Evolutionary conservation across 2,329 filamentous ascomycete genomes (phyloP), one percentile per base, ranked within the genome.

Genomic region (Monosporascus sp.): DNA sequence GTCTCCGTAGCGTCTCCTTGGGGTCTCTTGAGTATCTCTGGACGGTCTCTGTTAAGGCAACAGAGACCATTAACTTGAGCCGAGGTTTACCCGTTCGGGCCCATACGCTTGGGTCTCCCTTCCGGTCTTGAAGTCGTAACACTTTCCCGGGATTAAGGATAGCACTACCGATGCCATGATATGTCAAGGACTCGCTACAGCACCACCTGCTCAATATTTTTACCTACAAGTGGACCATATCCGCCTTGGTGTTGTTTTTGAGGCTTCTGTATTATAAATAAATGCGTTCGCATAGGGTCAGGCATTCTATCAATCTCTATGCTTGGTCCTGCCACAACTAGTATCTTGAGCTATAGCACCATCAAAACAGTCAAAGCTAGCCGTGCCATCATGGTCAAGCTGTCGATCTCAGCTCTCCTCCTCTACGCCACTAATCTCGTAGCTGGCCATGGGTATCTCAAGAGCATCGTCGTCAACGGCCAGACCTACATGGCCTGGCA

Each of bases 381-480:
- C 18, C 18, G 31, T 11, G 17, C 18, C 15, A 39, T n/a, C 18
- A 43, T 43, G 39, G 39, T 43, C 18, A 18, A 43, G 22, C 39
- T 43, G 4, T 11, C 39, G 3, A 43, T 14, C n/a, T 24, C 18
- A 24, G 39, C 39, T 24, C 17, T 43, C 18, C 5, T 43, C 39
- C 24, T 46, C 43, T 56, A 57, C 1, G 63, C 65, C 38, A 63
- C 56, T 48, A 61, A 66, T 20, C 35, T 47, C 0, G 62, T 59
- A 35, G 55, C 58, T 6, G 62, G 59, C 15, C 64, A 66, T 43
- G 63, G 64, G 31, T 65, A 59, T 50, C 61, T 66, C 39, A 60
- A 66, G 48, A 61, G 54, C 53, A 62, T 67, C 37, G 60, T 61
- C 20, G 56, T 64, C 48, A 59, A 60, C 45, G 62, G 63, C 44